Evolutionary conservation across 1,284 basidiomycete species (phyloP).

Genomic region (Pseudozyma tsukubaensis): DNA sequence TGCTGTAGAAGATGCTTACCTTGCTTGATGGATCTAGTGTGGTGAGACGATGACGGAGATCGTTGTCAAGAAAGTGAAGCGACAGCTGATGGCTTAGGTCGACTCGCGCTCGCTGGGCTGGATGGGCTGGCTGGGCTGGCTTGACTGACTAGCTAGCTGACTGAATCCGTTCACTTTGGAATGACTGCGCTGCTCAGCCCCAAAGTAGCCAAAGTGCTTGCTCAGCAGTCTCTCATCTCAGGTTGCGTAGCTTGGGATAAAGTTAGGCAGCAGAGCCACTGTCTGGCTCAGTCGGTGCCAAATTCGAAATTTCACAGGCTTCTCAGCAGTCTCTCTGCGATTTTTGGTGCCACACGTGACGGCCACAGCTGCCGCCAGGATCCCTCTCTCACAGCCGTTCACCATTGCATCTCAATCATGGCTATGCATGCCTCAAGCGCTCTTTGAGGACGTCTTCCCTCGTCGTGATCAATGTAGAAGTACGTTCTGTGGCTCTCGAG

Average conservation of each 20-base stretch:
- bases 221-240: constrained; percentile 28
- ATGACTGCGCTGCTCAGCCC: constrained; percentile 14
- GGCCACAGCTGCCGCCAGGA: no score
- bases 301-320: no score
- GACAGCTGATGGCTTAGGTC: constrained; percentile 18
- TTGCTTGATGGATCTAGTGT: constrained; percentile 51
- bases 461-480: no score
- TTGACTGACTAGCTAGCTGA: not conserved
- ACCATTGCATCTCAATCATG: no score
- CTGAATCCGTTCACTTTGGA: constrained; percentile 7
- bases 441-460: no score
- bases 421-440: no score
- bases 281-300: not conserved
- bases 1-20: constrained; percentile 39
- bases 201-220: constrained; percentile 9
- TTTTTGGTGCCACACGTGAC: not conserved
- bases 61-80: constrained; percentile 38
- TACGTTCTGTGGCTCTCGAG: no score
- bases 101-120: not conserved
- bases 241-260: not conserved
- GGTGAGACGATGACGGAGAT: constrained; percentile 49
- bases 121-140: constrained; percentile 3
- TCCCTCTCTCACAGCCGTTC: no score
- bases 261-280: constrained; percentile 5
- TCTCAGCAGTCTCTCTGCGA: not conserved